Base-by-base conservation (phyloP, 805 yeast species). In the Ogataea sp. region DNA sequence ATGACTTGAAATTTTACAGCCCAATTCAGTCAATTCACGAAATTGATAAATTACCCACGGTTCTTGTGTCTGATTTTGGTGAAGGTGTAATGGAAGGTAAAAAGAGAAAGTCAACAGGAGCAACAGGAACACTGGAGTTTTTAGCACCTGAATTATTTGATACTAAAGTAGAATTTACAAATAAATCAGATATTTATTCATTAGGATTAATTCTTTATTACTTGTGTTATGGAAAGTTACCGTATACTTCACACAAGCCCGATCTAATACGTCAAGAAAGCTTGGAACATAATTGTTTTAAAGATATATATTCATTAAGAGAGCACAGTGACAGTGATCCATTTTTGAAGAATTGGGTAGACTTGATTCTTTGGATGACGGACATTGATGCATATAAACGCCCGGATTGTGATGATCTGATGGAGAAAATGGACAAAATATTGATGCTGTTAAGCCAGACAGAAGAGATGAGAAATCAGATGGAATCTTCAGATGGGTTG, bases 1-100 rank as follows among this genome's bases (percentile, higher is more conserved):
- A 43, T 3, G 28, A 46, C 20, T 50, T 57, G 38, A 23, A 32
- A 10, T 17, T 14, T n/a, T 16, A 15, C n/a, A 17, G 13, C 3
- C 60, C 64, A 7, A 44, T 56, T 14, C 37, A 37, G 15, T 48
- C 51, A 4, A 31, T 52, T n/a, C 40, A 41, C 3, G 52, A 58
- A 11, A 42, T 58, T 1, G 40, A 48, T 6, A 43, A 44, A 20
- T 64, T 80, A 11, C 95, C 95, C 0, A 72, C 69, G n/a, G 74
- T 85, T 2, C 66, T 86, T 13, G 89, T 88, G 11, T 80, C 94
- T 33, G 96, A 88, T 61, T 83, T 88, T 56, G 96, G 96, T 3
- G 96, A 88, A 56, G 84, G 93, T 6, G 84, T 83, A 46, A 65
- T 83, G 45, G 80, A 80, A 39, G 87, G 90, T 13, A 76, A 71